Base-by-base conservation (phyloP, 139 green algal species). In the Diplosphaera chodatii region DNA sequence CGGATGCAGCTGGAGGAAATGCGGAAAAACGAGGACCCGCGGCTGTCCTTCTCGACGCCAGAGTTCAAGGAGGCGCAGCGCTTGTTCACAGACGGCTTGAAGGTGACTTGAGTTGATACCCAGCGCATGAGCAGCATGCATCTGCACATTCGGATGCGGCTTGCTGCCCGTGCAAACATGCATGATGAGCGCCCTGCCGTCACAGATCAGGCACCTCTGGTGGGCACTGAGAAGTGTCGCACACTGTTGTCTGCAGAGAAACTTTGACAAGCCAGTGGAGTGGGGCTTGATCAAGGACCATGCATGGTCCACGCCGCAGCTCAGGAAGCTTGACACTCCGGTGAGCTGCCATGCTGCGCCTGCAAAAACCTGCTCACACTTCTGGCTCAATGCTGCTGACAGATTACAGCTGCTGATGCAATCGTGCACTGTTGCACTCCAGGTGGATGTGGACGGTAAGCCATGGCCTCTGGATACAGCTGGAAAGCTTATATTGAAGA, bases 21-120 rank as follows among this genome's bases (percentile, higher is more conserved):
- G 73, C 76, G 85, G 15, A 85, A 90, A 69, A 85, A 94, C 66
- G 90, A 96, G 72, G 93, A 98, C 74, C 93, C 93, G 1, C 78
- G 93, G 10, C 80, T 98, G 2, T 94, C 83, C 32, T 98, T 98
- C 69, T 92, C 87, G 32, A 98, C 93, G 20, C 92, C 93, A 5
- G 93, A 97, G 80, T 98, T 97, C 84, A 96, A 94, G 76, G 91
- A 96, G 66, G 91, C 92, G 0, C 88, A 95, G 80, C 80, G 91
- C 13, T 77, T 80, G 18, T 98, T 98, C 82, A 96, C 91, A 0
- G 90, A 96, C 18, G 78, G 78, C 34, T 94, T 96, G 83, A 98
- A 97, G 88, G 91, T 90, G n/a, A 18, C 18, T 67, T 1, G 6
- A 27, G 1, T 67, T n/a, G n/a, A n/a, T n/a, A n/a, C n/a, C n/a